Evolutionary conservation across 2,329 filamentous ascomycete species (phyloP).

Genomic region (Hypomyces perniciosus): DNA sequence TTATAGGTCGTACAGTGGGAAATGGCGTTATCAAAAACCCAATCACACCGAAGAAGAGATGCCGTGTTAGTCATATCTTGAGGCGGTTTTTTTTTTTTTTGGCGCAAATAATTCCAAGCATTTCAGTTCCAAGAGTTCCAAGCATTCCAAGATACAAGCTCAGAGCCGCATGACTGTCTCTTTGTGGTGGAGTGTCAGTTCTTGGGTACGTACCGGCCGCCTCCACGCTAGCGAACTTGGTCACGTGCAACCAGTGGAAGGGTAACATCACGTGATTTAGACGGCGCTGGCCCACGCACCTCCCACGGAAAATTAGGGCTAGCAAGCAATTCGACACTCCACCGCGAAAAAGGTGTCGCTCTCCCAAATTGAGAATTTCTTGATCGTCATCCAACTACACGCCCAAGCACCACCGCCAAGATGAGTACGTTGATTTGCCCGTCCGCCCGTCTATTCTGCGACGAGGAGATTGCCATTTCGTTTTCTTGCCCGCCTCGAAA

Average conservation of each 20-base stretch:
- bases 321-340: slow-evolving; percentile 28
- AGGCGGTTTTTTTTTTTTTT: too few relatives aligned
- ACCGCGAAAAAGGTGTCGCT: slow-evolving; percentile 28
- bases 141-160: too few relatives aligned
- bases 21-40: too few relatives aligned
- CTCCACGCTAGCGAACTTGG: not conserved
- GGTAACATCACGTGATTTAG: slow-evolving; percentile 28
- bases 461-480: slow-evolving; percentile 9
- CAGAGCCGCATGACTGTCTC: too few relatives aligned
- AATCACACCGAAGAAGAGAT: too few relatives aligned
- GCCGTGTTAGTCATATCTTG: too few relatives aligned
- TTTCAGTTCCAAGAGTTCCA: too few relatives aligned
- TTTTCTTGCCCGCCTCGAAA: slow-evolving; percentile 6
- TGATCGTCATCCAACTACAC: slow-evolving; percentile 34
- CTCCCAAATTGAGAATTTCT: slow-evolving; percentile 29
- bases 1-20: too few relatives aligned
- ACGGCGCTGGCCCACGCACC: slow-evolving; percentile 18
- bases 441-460: not conserved
- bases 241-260: slow-evolving; percentile 12
- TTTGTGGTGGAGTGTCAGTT: too few relatives aligned
- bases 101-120: too few relatives aligned
- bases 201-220: too few relatives aligned
- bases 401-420: slow-evolving; percentile 44
- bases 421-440: slow-evolving; percentile 44
- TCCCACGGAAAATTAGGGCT: slow-evolving; percentile 31